Percentiles rank a stretch among this genome's conserved stretches.
phyloP scores from a whole-genome alignment of 2,329 filamentous ascomycete species.

The Fusarium avenaceum region DNA sequence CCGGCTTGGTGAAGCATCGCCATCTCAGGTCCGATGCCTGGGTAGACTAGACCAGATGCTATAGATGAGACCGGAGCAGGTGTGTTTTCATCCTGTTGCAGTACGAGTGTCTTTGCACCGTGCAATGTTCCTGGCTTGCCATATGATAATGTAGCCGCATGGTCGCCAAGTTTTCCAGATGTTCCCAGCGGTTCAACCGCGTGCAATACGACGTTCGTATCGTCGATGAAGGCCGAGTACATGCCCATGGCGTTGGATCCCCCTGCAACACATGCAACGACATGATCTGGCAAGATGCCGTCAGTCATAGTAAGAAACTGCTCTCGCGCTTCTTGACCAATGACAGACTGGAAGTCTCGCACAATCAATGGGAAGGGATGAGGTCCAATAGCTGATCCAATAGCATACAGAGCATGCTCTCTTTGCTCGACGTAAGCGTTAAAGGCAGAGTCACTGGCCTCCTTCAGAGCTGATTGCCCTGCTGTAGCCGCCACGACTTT shows the following conservation, averaged over 20 bases:
- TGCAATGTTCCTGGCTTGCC: constrained; percentile 7
- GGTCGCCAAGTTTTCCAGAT: constrained; percentile 1
- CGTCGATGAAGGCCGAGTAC: constrained; percentile 14
- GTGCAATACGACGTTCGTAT: neutral
- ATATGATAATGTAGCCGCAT: constrained; percentile 17
- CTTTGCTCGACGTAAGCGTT: constrained; percentile 6
- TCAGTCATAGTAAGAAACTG: constrained; percentile 3
- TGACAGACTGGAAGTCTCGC: constrained; percentile 21
- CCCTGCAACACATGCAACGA: constrained; percentile 19
- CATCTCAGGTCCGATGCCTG: constrained; percentile 1
- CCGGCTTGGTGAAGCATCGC: constrained; percentile 14
- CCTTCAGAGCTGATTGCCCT: constrained; percentile 18
- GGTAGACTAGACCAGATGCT: constrained; percentile 13
- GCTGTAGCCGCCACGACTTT: neutral
- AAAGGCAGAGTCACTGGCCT: constrained; percentile 20
- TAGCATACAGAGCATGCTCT: constrained; percentile 8
- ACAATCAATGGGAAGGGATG: constrained; percentile 20
- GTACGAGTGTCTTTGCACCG: constrained; percentile 18
- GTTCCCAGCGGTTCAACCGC: constrained; percentile 3
- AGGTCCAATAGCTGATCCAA: constrained; percentile 14
- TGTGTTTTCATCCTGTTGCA: neutral
- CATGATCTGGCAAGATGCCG: neutral
- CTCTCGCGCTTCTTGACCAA: constrained; percentile 2
- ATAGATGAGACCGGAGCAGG: constrained; percentile 10
- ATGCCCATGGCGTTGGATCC: constrained; percentile 17